Percentiles rank a stretch among this genome's conserved stretches.
These are phyloP conservation scores for Litsea cubeba DNA, from an alignment of 164 flowering plant genomes.

Conservation along the genomic window DNA sequence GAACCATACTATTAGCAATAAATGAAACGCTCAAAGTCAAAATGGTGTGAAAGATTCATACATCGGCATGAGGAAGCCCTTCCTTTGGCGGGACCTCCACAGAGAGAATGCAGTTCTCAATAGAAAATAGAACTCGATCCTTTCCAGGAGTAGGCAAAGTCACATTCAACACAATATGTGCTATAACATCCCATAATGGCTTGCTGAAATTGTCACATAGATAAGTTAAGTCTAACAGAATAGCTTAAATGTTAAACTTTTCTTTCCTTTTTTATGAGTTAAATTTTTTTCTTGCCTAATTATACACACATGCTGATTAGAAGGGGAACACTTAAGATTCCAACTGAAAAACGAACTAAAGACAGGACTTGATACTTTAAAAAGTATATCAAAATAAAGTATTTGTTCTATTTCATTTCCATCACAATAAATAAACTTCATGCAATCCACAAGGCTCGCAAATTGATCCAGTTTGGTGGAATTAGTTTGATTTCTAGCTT, in stretches of 20 bases:
- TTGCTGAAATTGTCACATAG: conserved; percentile 63
- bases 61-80: conserved; percentile 96
- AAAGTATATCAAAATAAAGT: neutral
- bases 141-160: conserved; percentile 94
- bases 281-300: neutral
- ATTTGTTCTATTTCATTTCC: neutral
- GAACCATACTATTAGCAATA: neutral
- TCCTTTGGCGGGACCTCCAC: conserved; percentile 94
- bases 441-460: too few species aligned
- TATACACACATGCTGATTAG: neutral
- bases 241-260: neutral
- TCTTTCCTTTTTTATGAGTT: neutral
- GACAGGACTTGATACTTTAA: neutral
- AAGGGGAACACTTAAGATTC: neutral
- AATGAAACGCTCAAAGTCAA: conserved; percentile 3
- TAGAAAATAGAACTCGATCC: conserved; percentile 80
- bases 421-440: neutral
- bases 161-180: conserved; percentile 74
- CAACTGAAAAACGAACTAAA: neutral
- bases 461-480: too few species aligned
- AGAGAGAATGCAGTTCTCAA: conserved; percentile 82
- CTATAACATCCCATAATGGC: conserved; percentile 93
- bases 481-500: too few species aligned
- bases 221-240: conserved; percentile 1
- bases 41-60: conserved; percentile 26